These are phyloP conservation scores for Coemansia sp. DNA, from an alignment of 192 early-diverging fungal species.

Conservation along the genomic window DNA sequence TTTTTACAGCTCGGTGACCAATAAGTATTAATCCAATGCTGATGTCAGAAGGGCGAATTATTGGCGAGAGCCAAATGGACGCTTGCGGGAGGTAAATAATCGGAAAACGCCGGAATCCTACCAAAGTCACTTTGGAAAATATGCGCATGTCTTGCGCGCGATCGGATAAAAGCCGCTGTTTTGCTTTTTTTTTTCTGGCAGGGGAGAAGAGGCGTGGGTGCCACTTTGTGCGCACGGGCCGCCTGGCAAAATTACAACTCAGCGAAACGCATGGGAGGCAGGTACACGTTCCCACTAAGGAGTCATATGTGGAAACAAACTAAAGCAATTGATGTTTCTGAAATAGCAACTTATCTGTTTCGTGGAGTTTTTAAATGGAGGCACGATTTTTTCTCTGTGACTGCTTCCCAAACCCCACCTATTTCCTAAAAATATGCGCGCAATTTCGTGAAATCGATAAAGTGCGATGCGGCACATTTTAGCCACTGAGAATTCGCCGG, in stretches of 20 bases:
- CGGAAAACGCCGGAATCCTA: too few species aligned
- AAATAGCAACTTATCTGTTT: neutral
- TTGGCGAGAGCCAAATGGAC: neutral
- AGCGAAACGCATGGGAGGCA: slow-evolving; percentile 4
- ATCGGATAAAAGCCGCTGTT: neutral
- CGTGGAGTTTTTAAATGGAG: slow-evolving; percentile 9
- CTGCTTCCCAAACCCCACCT: neutral
- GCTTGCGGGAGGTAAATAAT: too few species aligned
- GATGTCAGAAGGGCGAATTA: neutral
- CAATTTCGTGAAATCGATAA: neutral
- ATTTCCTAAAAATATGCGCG: neutral
- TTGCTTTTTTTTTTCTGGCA: slow-evolving; percentile 6
- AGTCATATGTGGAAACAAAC: slow-evolving; percentile 1
- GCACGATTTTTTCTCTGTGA: neutral
- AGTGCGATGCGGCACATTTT: slow-evolving; percentile 1
- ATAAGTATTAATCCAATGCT: neutral
- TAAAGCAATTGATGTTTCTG: too few species aligned
- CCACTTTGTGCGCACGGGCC: slow-evolving; percentile 6
- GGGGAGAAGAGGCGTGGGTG: neutral
- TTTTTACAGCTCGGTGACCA: neutral
- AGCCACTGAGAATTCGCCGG: slow-evolving; percentile 4
- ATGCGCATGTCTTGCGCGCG: neutral
- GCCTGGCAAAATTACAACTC: slow-evolving; percentile 5
- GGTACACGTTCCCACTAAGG: slow-evolving; percentile 1
- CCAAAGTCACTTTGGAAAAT: neutral